Percentiles rank a stretch among this genome's conserved stretches.
These are phyloP conservation scores for Leishmania turanica DNA, from an alignment of 208 protist genomes.

Conservation along the genomic window DNA sequence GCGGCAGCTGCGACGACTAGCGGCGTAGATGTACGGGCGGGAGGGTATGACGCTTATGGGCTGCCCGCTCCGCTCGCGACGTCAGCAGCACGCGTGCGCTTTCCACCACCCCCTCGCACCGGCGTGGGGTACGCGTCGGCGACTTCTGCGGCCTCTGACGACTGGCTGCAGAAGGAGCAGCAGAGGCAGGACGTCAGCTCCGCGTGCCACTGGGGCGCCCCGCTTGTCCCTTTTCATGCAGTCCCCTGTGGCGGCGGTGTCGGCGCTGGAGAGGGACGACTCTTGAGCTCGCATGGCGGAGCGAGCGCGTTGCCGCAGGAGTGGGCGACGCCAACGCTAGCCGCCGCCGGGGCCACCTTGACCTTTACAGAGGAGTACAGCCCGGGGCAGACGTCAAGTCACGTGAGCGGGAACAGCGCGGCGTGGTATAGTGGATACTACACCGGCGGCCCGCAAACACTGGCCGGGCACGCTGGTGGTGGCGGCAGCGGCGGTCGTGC, in stretches of 20 bases:
- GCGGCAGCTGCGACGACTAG: background rate
- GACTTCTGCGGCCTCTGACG: background rate
- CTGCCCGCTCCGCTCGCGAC: background rate
- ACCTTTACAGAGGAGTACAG: conserved; percentile 8
- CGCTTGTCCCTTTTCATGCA: conserved; percentile 27
- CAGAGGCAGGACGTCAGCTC: background rate
- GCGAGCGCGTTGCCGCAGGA: conserved; percentile 5
- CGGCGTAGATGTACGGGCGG: background rate
- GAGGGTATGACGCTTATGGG: background rate
- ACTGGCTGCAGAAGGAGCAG: background rate
- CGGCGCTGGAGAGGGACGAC: background rate
- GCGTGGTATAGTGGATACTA: background rate
- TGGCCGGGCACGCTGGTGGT: background rate
- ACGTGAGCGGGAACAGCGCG: conserved; percentile 1
- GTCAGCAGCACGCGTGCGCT: background rate
- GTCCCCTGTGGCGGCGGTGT: conserved; percentile 3
- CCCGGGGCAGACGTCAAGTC: background rate
- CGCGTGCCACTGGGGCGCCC: conserved; percentile 13
- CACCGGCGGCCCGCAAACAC: background rate
- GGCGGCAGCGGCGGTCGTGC: background rate
- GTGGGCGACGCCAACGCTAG: conserved; percentile 8
- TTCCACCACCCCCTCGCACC: background rate
- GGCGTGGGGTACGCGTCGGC: background rate
- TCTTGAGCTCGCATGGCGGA: background rate
- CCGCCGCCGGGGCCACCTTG: background rate